Evolutionary conservation across 805 yeast species (phyloP), one percentile per base, ranked within the genome.

Genomic region (Zygosaccharomyces lentus): DNA sequence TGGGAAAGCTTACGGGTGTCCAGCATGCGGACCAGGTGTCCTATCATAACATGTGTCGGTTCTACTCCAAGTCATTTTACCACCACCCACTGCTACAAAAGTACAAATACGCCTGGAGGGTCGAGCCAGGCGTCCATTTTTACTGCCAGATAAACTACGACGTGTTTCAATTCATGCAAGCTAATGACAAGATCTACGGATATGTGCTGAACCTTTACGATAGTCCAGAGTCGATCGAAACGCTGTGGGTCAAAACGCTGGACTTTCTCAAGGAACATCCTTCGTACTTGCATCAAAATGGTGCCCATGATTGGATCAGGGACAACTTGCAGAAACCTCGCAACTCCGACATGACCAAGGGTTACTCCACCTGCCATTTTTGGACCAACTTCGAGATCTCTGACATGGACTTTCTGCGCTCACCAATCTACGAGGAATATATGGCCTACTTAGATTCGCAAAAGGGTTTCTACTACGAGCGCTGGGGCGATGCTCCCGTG

Each of bases 401-500:
- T 9, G 82, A 85, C 56, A 75, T 88, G 84, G 91, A 88, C 53
- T 88, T 88, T 55, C 84, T 72, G 66, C 68, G 96, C 43, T 67
- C 75, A 19, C 81, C 84, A 44, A 78, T 88, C 1, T 88, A 87
- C 59, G 68, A 72, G 31, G 65, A 67, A 9, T 87, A 84, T 79
- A 78, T 82, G 57, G 68, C 82, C 26, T 67, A 71, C 56, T 66
- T 88, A 32, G 96, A 87, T 47, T 50, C 71, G 3, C 65, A 81
- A 1, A 93, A 95, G 15, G 91, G 91, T 3, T 87, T 87, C 58
- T 88, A 86, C 63, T 88, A 88, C 57, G 96, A 89, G 63, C 68
- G 96, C 46, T 87, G 96, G 96, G 96, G 96, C 2, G 96, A 87
- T 68, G 96, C 95, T 0, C 96, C 96, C 0, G 93, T 87, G 1